Evolutionary conservation across 495 filamentous ascomycete genomes (phyloP), one percentile per base, ranked within the genome.

Genomic region (Apodospora peruviana): DNA sequence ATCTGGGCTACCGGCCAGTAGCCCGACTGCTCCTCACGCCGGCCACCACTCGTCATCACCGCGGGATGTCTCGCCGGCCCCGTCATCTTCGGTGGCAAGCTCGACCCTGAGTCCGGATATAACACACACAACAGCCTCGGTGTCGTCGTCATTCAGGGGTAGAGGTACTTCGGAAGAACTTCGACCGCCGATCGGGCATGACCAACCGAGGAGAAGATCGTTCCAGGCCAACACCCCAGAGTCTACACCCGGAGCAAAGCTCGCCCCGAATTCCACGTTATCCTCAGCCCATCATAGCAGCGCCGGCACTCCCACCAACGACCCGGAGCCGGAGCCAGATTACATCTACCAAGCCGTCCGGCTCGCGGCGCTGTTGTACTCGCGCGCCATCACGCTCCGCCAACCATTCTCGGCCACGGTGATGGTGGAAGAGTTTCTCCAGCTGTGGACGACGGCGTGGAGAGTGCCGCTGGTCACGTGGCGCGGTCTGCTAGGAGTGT

Each of bases 361-460:
- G 1, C 53, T 59, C 14, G 53, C 62, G 10, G 64, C 66, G 14
- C 50, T 67, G 4, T 37, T 70, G 21, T 70, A 70, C 56, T 52
- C 47, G 41, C 58, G 53, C 2, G 60, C 64, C 20, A 62, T 70
- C 57, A 59, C 52, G 48, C 23, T 43, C 3, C 62, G 64, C 1
- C 52, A 37, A 3, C 64, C 67, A 1, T 63, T 67, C 35, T 56
- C 55, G 35, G 16, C 16, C 1, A 35, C 60, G n/a, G 55, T 65
- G 5, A 25, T 24, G 5, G 21, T 43, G 3, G 40, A 19, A 10
- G 64, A 65, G 21, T 62, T 66, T 41, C 21, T 55, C n/a, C 38
- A 52, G 41, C 55, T 70, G 4, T 70, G 67, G 67, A 64, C 57
- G 19, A 66, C 65, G 16, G 47, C 55, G 2, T 70, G 67, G 66